phyloP scores from a whole-genome alignment of 2,329 filamentous ascomycete genomes.

The Zymoseptoria tritici region DNA sequence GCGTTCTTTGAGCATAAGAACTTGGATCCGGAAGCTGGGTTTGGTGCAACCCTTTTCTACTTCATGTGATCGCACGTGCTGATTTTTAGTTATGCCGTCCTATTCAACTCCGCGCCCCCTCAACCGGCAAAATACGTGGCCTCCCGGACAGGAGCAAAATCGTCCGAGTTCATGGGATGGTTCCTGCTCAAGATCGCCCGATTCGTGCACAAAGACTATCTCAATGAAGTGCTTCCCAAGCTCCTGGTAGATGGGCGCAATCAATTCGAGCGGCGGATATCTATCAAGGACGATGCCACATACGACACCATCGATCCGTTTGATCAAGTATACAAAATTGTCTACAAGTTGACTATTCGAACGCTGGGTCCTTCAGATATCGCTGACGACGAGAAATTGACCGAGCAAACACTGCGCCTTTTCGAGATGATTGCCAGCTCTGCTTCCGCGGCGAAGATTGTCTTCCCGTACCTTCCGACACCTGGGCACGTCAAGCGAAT shows the following conservation, averaged over 20 bases:
- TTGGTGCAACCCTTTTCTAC: neutral
- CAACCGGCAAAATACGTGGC: constrained; percentile 18
- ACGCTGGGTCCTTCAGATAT: constrained; percentile 49
- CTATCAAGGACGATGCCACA: constrained; percentile 24
- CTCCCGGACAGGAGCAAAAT: constrained; percentile 11
- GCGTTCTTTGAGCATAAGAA: constrained; percentile 42
- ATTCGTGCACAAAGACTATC: neutral
- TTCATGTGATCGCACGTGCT: neutral
- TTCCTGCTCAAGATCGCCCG: constrained; percentile 25
- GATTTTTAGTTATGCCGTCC: constrained; percentile 20
- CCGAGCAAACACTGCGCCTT: constrained; percentile 37
- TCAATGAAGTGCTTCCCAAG: constrained; percentile 31
- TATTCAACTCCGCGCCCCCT: constrained; percentile 22
- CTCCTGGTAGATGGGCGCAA: constrained; percentile 39
- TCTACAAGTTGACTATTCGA: constrained; percentile 53
- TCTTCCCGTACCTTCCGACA: constrained; percentile 48
- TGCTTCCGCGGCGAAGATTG: constrained; percentile 39
- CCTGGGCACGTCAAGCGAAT: constrained; percentile 37
- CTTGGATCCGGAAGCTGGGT: constrained; percentile 38
- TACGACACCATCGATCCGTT: constrained; percentile 45
- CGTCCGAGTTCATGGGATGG: constrained; percentile 16
- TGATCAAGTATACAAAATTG: constrained; percentile 44
- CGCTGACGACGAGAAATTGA: constrained; percentile 39
- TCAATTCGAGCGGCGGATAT: constrained; percentile 25
- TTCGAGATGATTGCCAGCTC: constrained; percentile 44